Evolutionary conservation across 768 basidiomycete species (phyloP), one percentile per base, ranked within the genome.

Genomic region (Lentinula edodes): DNA sequence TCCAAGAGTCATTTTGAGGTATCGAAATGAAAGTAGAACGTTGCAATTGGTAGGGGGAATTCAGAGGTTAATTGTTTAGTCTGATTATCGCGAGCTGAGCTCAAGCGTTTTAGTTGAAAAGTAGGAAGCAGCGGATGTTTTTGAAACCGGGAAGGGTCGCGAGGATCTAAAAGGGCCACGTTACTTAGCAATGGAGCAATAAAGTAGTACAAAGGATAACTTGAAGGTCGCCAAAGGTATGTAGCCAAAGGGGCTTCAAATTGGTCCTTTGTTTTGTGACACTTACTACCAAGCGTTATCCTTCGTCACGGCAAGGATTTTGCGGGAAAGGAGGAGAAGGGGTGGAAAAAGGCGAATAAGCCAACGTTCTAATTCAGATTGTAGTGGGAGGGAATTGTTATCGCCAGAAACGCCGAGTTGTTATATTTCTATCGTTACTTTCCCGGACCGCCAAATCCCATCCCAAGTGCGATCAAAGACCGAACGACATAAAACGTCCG

Each of bases 101-200:
- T 88, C 86, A 85, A 88, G 86, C 86, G 85, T 71, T 73, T 69
- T 74, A 67, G 71, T 65, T 66, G 63, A 69, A 67, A 66, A 66
- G 64, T 72, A 65, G 63, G 65, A 65, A 61, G 63, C 66, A 75
- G 75, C 81, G 88, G 83, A 70, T 67, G 66, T 74, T 76, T 74
- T 41, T 80, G 89, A 83, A 77, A 86, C 88, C 89, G 89, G 81
- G 87, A 92, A 93, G 91, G 91, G 91, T 93, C 90, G 90, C 90
- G 90, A 93, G 91, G 83, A 20, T 84, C 88, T 91, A 69, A 43
- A 43, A 16, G 46, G 18, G 28, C 46, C 46, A 23, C 7, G 20
- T 48, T 48, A 48, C 46, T 48, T 48, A 52, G 35, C 38, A 54
- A 36, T 41, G 20, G 10, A 16, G 51, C 5, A 18, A 52, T 28